phyloP scores from a whole-genome alignment of 139 green algal genomes.

The Closterium sp. region DNA sequence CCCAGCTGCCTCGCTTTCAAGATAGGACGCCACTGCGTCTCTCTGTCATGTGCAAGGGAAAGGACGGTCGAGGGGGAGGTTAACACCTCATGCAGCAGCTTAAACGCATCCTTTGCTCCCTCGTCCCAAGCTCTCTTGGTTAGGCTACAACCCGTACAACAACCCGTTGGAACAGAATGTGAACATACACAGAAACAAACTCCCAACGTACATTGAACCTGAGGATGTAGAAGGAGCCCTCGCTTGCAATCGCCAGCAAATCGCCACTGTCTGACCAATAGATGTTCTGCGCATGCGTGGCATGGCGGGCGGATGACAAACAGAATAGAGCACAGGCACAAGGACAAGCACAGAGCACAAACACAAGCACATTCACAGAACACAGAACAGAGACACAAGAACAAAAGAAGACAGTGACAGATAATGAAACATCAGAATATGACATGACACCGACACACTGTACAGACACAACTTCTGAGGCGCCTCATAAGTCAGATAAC shows the following conservation, averaged over 20 bases:
- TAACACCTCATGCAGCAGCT: conserved; percentile 84
- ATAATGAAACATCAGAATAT: neutral
- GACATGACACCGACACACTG: no score
- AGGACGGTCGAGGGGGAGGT: no score
- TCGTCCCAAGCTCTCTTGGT: no score
- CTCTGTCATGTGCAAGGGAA: conserved; percentile 14
- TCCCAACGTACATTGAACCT: conserved; percentile 60
- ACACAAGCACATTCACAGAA: neutral
- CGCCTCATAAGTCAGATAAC: no score
- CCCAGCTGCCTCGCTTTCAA: conserved; percentile 62
- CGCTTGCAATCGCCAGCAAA: conserved; percentile 77
- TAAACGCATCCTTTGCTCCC: conserved; percentile 93
- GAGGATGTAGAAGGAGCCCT: conserved; percentile 85
- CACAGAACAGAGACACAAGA: neutral
- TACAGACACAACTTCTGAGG: no score
- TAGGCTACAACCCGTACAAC: conserved; percentile 8
- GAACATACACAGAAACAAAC: no score
- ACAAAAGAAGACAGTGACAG: neutral
- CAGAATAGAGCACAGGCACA: neutral
- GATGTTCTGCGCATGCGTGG: conserved; percentile 54
- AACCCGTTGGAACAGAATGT: no score
- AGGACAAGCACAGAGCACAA: neutral
- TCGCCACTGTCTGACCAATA: conserved; percentile 87
- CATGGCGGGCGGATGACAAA: neutral
- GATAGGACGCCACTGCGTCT: conserved; percentile 61